Conservation (phyloP, 306 rosid species). For the Rosa lucieae region DNA sequence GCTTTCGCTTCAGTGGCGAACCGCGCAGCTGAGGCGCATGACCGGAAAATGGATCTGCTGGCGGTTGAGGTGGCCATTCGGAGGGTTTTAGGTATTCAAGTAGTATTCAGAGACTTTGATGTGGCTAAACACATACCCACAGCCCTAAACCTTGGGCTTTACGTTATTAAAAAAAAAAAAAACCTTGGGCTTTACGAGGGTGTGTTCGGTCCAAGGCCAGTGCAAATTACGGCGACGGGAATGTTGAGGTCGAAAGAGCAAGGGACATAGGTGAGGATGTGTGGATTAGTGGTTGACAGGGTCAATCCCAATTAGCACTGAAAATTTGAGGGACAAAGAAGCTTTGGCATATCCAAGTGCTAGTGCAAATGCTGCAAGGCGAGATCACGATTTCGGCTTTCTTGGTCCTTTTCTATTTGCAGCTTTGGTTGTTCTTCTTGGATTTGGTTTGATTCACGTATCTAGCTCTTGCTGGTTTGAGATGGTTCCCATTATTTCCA, state of each 20-base stretch:
- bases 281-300: constrained; percentile 45
- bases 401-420: constrained; percentile 59
- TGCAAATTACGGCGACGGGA: constrained; percentile 45
- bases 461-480: too few relatives aligned
- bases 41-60: constrained; percentile 65
- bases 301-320: constrained; percentile 51
- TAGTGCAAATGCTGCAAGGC: constrained; percentile 42
- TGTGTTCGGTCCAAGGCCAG: constrained; percentile 44
- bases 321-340: constrained; percentile 24
- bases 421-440: constrained; percentile 31
- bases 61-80: constrained; percentile 64
- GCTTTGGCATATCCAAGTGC: constrained; percentile 42
- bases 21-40: constrained; percentile 27
- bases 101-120: too few relatives aligned
- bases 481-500: too few relatives aligned
- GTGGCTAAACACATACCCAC: too few relatives aligned
- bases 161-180: too few relatives aligned
- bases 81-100: not conserved
- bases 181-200: too few relatives aligned
- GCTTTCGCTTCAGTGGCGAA: constrained; percentile 54
- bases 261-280: constrained; percentile 35
- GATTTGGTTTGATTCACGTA: constrained; percentile 48
- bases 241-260: constrained; percentile 36
- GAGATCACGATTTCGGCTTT: constrained; percentile 10
- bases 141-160: too few relatives aligned